Evolutionary conservation across 768 basidiomycete species (phyloP), one percentile per base, ranked within the genome.

Genomic region (Hygrophoropsis aurantiaca): DNA sequence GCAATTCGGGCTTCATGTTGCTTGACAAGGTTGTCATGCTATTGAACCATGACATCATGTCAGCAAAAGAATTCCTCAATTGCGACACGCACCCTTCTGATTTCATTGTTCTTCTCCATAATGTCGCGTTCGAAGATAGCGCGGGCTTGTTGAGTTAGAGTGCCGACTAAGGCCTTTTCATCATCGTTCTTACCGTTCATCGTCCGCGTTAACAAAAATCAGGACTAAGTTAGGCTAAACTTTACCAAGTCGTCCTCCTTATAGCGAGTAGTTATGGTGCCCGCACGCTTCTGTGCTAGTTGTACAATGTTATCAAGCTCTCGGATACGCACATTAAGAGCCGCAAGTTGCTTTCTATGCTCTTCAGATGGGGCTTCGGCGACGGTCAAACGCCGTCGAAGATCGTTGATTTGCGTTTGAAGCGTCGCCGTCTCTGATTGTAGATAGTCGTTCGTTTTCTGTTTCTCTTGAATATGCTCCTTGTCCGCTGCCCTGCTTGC

Each of bases 71-170:
- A 39, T 11, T 13, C 42, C 33, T 30, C 7, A 11, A 24, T 37
- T 26, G 27, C 19, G 32, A 47, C 41, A 62, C 69, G 35, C 50
- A 81, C 81, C 51, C 74, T 69, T 49, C 74, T 75, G 23, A 84
- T 69, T 45, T 83, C 80, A 52, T 83, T 81, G 42, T 69, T 69
- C 58, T 82, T 82, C 20, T 67, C 70, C 24, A 82, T 72, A 30
- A 75, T 64, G 15, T 77, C 74, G 42, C 80, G 72, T 50, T 81
- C 81, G 52, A 81, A 73, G 18, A 75, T 60, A 10, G 70, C 68
- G 42, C 74, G 69, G 13, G 77, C 70, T 39, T 74, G 60, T 33
- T 64, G 64, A 52, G 78, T 68, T 24, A 84, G 53, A 40, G 66
- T 61, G 42, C 71, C 61, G 7, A 78, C 74, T 39, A 84, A 71